Base-by-base conservation (phyloP, 106 monocot genomes). In the Acanthochlamys bracteata region DNA sequence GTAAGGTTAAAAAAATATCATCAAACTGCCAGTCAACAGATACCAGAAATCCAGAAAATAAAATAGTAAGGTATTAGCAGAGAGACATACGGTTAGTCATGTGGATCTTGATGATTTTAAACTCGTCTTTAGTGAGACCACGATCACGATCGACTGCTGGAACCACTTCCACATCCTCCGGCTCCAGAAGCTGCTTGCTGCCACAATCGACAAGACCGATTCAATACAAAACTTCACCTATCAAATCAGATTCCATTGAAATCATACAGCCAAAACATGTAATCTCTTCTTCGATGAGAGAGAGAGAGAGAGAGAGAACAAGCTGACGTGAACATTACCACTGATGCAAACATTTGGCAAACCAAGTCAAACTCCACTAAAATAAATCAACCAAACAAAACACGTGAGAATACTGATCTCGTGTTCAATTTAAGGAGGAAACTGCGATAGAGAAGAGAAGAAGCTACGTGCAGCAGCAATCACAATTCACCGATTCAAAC, bases 171-270 rank as follows among this genome's bases (percentile, higher is more conserved):
- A 85, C 82, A 21, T 80, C 71, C 4, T 85, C 85, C 26, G 73
- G 82, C n/a, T 89, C 89, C 39, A 78, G 66, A 11, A 89, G 85
- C 63, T 79, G 84, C 71, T 85, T 79, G 76, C 89, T 89, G 77
- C 66, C 22, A 6, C 33, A 33, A 33, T 6, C 33, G 6, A 3
- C 33, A 33, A 33, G 25, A 16, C 8, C 19, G n/a, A 51, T 14
- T n/a, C 46, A 67, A 42, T 55, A 27, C 20, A 20, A 40, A 49
- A 15, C 4, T 12, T 71, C 1, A 46, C 55, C 65, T 16, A 33
- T 33, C 6, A 33, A 33, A 33, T 33, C 33, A 33, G 33, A 33
- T 33, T 33, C 33, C 33, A 33, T 33, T 33, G 33, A 33, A 6
- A 33, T 33, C 33, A 33, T 6, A 11, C 54, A 24, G 24, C 55